Conservation (phyloP, 441 rosid genomes). For the Jatropha multifida region DNA sequence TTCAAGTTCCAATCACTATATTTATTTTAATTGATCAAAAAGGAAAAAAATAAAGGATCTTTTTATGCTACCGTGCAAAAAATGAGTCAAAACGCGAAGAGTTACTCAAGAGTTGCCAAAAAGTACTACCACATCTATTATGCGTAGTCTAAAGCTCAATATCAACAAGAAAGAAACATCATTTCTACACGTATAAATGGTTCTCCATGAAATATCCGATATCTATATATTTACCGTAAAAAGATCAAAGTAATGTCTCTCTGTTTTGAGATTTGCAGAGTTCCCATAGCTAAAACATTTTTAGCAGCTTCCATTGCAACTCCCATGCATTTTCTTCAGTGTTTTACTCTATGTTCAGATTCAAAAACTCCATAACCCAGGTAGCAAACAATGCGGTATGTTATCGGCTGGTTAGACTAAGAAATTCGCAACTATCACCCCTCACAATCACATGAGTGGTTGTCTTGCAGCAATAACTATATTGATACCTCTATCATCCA, state of each 20-base stretch:
- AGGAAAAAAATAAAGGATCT: too few relatives aligned
- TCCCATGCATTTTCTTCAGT: background rate
- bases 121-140: background rate
- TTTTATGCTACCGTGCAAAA: too few relatives aligned
- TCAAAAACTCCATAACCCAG: background rate
- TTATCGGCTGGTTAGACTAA: background rate
- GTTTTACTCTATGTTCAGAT: background rate
- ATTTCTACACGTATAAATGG: background rate
- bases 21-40: too few relatives aligned
- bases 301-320: background rate
- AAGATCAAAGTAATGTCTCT: background rate
- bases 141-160: background rate
- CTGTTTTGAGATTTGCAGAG: background rate
- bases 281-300: background rate
- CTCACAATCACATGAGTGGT: background rate
- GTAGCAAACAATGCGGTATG: background rate
- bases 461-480: background rate
- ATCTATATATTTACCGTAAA: background rate
- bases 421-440: background rate
- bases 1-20: too few relatives aligned
- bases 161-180: background rate
- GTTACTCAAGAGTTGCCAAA: too few relatives aligned
- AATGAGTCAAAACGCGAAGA: too few relatives aligned
- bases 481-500: conserved; percentile 21
- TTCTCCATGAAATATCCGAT: background rate